Conservation (phyloP, 495 filamentous ascomycete genomes). For the Xylaria grammica region DNA sequence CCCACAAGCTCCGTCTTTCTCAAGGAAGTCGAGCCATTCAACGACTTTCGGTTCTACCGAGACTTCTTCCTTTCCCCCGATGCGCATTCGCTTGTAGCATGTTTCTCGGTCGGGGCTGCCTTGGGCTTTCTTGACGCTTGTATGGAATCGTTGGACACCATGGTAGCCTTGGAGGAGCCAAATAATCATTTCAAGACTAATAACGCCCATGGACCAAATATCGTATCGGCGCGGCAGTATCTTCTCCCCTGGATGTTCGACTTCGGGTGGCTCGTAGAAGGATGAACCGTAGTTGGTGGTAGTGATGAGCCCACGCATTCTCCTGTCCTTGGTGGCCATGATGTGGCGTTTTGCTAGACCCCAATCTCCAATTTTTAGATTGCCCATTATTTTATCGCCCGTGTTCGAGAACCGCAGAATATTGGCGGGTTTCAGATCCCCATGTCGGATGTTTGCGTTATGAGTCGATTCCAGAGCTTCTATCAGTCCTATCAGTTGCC, state of each 20-base stretch:
- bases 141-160: not conserved
- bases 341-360: conserved; percentile 35
- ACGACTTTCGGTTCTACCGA: too few relatives aligned
- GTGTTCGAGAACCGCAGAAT: conserved; percentile 24
- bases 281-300: conserved; percentile 24
- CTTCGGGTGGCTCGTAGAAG: conserved; percentile 38
- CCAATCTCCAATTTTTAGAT: conserved; percentile 33
- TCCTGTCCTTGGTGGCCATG: not conserved
- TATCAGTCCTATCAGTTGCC: not conserved
- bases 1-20: too few relatives aligned
- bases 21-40: too few relatives aligned
- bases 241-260: not conserved
- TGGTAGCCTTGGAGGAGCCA: conserved; percentile 32
- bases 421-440: conserved; percentile 33
- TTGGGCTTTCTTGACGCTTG: not conserved
- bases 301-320: conserved; percentile 13
- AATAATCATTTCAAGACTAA: conserved; percentile 42
- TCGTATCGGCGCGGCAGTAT: conserved; percentile 37
- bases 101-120: not conserved
- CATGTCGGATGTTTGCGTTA: conserved; percentile 24
- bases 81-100: not conserved
- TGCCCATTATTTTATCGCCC: conserved; percentile 18
- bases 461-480: not conserved
- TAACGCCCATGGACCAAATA: conserved; percentile 47
- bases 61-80: too few relatives aligned